These are phyloP conservation scores for Podospora australis DNA, from an alignment of 495 filamentous ascomycete genomes.

Conservation along the genomic window DNA sequence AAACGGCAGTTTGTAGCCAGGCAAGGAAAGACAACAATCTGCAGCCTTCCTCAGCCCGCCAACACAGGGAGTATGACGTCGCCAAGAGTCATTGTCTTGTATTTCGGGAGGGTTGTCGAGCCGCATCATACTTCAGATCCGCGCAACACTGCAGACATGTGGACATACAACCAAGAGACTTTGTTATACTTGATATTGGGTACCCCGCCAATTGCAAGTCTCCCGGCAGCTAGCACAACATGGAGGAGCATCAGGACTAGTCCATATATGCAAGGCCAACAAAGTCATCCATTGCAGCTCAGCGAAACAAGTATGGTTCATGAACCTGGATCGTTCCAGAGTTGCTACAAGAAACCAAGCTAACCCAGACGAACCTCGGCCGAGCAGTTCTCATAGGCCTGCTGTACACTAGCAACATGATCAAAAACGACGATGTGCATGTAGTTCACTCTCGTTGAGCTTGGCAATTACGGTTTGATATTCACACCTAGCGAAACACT, in stretches of 20 bases:
- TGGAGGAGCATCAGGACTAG: conserved; percentile 20
- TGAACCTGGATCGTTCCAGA: neutral
- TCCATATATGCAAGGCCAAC: conserved; percentile 38
- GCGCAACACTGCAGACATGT: conserved; percentile 14
- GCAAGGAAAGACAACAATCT: neutral
- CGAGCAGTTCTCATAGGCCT: neutral
- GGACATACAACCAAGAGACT: too few relatives aligned
- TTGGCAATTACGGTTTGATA: conserved; percentile 21
- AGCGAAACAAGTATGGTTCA: conserved; percentile 1
- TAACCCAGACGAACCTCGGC: neutral
- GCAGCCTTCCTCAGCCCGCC: neutral
- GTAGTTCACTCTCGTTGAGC: conserved; percentile 37
- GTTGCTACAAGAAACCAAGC: neutral
- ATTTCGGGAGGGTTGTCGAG: neutral
- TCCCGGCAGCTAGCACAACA: too few relatives aligned
- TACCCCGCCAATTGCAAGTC: too few relatives aligned
- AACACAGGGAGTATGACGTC: conserved; percentile 5
- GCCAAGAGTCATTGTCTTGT: conserved; percentile 10
- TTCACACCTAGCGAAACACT: conserved; percentile 11
- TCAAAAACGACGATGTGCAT: conserved; percentile 26
- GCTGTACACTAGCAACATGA: conserved; percentile 3
- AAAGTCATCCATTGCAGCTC: conserved; percentile 20
- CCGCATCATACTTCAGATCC: conserved; percentile 5
- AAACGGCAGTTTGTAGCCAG: too few relatives aligned
- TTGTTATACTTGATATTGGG: too few relatives aligned